These are phyloP conservation scores for Porcisia deanei DNA, from an alignment of 208 protist species.

Conservation along the genomic window DNA sequence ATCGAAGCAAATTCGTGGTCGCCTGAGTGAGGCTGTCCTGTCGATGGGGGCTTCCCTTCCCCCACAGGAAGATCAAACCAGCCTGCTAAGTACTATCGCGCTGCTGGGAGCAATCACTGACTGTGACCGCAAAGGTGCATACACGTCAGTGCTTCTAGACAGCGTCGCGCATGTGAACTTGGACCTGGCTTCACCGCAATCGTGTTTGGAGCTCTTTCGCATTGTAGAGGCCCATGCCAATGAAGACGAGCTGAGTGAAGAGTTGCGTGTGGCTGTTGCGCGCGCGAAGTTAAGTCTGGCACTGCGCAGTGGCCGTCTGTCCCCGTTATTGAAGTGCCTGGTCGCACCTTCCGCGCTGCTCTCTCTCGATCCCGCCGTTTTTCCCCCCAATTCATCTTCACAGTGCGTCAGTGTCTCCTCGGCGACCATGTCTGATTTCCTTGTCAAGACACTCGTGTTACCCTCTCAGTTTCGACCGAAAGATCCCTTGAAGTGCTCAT, in stretches of 20 bases:
- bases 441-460: slow-evolving; percentile 21
- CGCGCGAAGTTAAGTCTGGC: slow-evolving; percentile 54
- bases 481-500: slow-evolving; percentile 15
- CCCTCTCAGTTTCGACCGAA: slow-evolving; percentile 16
- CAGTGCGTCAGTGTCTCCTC: slow-evolving; percentile 12
- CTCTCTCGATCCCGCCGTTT: background rate
- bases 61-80: slow-evolving; percentile 21
- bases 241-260: slow-evolving; percentile 13
- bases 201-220: slow-evolving; percentile 67
- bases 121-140: slow-evolving; percentile 21
- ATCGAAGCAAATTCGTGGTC: slow-evolving; percentile 55
- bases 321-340: slow-evolving; percentile 40
- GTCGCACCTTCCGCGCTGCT: slow-evolving; percentile 10
- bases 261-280: slow-evolving; percentile 31
- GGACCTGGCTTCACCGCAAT: slow-evolving; percentile 38
- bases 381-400: slow-evolving; percentile 1
- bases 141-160: slow-evolving; percentile 50
- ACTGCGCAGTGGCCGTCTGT: slow-evolving; percentile 58
- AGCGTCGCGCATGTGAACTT: slow-evolving; percentile 43
- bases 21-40: slow-evolving; percentile 40
- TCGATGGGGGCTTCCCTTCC: slow-evolving; percentile 47
- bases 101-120: slow-evolving; percentile 37
- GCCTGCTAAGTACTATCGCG: slow-evolving; percentile 40
- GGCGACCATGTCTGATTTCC: slow-evolving; percentile 22
- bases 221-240: slow-evolving; percentile 39